Base-by-base conservation (phyloP, 2,329 filamentous ascomycete species). In the Botrytis elliptica region DNA sequence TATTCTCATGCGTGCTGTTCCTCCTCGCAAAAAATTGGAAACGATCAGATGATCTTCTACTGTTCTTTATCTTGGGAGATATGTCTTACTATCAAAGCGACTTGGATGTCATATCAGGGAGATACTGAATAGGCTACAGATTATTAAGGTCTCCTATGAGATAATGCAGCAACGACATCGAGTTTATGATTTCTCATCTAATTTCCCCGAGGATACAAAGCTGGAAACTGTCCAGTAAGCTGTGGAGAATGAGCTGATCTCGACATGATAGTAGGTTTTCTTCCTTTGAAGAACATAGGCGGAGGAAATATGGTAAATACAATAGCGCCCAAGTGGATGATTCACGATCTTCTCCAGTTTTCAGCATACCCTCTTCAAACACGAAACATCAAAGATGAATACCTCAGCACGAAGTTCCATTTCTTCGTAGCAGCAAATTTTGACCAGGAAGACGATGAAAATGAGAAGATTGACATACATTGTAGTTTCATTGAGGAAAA, bases 331-430 rank as follows among this genome's bases (percentile, higher is more conserved):
- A 4, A 44, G 0, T 16, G 1, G 8, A 29, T 10, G 38, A 64
- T 4, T 18, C 2, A 20, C 7, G 4, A 9, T 5, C 4, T 5
- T 16, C 3, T 9, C 20, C 2, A 29, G 5, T 12, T 10, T 62
- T 3, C 4, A n/a, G 2, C 0, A 42, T 4, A 16, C 1, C 38
- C 7, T 4, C 0, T 3, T 18, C 7, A 20, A 12, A 29, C 2
- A 63, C 16, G 16, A n/a, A 40, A 6, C 16, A 1, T 10, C 16
- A 16, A 6, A 63, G 7, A 29, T 29, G 42, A 42, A 42, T 20
- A 63, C 2, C 2, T 40, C 38, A 2, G 9, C 12, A 42, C 25
- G n/a, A 42, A 42, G 22, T 3, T 29, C 6, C 14, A 18, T 57
- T 57, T 29, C 5, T 57, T 3, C 52, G 9, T 16, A 4, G 3